A percentile compares a stretch with the other conserved stretches of the same genome.
Conservation (phyloP, 2,329 filamentous ascomycete species). For the Apiospora koreana region DNA sequence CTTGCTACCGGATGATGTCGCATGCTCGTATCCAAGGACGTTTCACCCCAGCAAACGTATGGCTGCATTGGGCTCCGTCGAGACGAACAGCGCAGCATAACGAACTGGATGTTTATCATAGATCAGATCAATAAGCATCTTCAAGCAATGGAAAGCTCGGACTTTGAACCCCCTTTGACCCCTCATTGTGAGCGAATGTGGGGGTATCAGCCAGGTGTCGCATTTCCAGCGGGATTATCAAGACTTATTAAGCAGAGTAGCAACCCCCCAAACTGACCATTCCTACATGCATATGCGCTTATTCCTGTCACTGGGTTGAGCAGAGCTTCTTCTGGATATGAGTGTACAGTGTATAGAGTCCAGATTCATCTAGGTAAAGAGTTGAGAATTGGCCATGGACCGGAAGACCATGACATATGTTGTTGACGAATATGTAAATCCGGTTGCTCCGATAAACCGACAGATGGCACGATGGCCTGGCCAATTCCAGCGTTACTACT, state of each 20-base stretch:
- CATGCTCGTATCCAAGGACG: not conserved
- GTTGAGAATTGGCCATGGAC: not conserved
- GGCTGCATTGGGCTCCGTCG: slow-evolving; percentile 1
- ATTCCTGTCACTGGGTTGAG: not conserved
- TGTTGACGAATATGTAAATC: not conserved
- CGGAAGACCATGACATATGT: not conserved
- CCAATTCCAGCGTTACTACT: too few species aligned
- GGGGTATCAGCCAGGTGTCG: not conserved
- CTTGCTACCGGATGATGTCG: not conserved
- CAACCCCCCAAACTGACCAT: not conserved
- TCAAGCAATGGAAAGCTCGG: not conserved
- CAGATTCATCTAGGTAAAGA: too few species aligned
- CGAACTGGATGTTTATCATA: not conserved
- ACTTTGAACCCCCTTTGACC: not conserved
- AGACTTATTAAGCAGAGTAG: slow-evolving; percentile 1
- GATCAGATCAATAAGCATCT: not conserved
- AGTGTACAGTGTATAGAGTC: not conserved
- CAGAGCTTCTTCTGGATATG: not conserved
- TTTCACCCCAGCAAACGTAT: not conserved
- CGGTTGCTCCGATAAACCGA: not conserved
- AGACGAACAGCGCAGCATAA: slow-evolving; percentile 4
- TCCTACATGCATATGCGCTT: not conserved
- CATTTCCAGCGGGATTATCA: not conserved
- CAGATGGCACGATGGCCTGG: not conserved
- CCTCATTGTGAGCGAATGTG: not conserved